Evolutionary conservation across 208 protist genomes (phyloP).

Genomic region (Acanthamoeba royreba): DNA sequence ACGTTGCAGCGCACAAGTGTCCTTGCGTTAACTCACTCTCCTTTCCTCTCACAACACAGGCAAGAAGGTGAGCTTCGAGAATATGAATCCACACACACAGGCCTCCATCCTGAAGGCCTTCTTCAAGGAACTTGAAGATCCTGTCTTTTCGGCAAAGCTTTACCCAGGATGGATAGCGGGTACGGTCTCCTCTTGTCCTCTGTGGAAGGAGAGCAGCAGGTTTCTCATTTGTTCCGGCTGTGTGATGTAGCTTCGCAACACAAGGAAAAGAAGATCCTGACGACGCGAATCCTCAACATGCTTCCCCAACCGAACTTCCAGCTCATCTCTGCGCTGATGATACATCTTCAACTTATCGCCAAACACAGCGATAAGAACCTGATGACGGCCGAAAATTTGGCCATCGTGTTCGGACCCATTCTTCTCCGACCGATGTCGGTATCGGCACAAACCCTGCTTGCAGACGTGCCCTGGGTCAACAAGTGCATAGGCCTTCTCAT

Average conservation of each 20-base stretch:
- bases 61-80: conserved; percentile 35
- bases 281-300: conserved; percentile 7
- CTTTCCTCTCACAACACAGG: background rate
- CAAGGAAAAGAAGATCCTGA: background rate
- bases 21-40: background rate
- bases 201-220: too few species aligned
- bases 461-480: conserved; percentile 43
- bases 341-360: background rate
- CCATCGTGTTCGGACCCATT: conserved; percentile 41
- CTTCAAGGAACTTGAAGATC: background rate
- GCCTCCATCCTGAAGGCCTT: background rate
- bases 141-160: background rate
- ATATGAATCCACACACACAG: conserved; percentile 18
- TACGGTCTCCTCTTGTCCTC: background rate
- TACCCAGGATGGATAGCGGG: conserved; percentile 9
- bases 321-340: background rate
- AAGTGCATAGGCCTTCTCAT: conserved; percentile 12
- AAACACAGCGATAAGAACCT: background rate
- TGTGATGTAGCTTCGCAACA: conserved; percentile 26
- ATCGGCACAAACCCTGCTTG: background rate
- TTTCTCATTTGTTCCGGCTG: background rate
- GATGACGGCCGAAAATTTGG: conserved; percentile 42
- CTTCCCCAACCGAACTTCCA: background rate
- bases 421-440: background rate
- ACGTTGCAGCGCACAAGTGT: too few species aligned